phyloP scores from a whole-genome alignment of 78 protist genomes.

The Dictyostelium discoideum region dicty_2.7 NC_007088.5:5756501-5757000 shows the following conservation, averaged over 20 bases:
- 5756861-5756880: conserved; percentile 73
- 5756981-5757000: background rate
- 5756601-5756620: conserved; percentile 39
- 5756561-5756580: conserved; percentile 55
- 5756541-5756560: background rate
- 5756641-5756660: conserved; percentile 39
- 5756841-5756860: conserved; percentile 3
- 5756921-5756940: conserved; percentile 11
- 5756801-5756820: conserved; percentile 62
- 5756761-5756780: conserved; percentile 86
- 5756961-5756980: background rate
- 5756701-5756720: conserved; percentile 79
- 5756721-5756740: conserved; percentile 84
- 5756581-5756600: conserved; percentile 52
- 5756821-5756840: background rate
- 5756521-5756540: conserved; percentile 12
- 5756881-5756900: conserved; percentile 63
- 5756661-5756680: conserved; percentile 50
- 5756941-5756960: background rate
- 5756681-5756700: conserved; percentile 53
- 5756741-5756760: conserved; percentile 91
- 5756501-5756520: conserved; percentile 48
- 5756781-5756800: conserved; percentile 85
- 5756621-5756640: conserved; percentile 69
- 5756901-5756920: conserved; percentile 10